Evolutionary conservation across 805 yeast species (phyloP).

Genomic region (Scheffersomyces stipitis): DNA sequence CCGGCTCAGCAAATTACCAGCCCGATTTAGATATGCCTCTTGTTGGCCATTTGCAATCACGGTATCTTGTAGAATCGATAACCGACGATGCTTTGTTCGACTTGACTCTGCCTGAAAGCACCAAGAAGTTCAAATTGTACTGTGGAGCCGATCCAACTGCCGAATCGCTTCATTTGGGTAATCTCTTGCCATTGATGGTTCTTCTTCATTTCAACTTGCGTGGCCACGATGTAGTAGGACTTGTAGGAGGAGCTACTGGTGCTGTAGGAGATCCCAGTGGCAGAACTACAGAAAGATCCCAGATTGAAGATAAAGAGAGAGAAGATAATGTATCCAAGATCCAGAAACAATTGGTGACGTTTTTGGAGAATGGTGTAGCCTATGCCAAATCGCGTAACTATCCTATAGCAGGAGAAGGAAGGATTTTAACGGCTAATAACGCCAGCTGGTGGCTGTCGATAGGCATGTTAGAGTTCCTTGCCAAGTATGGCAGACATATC

Average conservation of each 20-base stretch:
- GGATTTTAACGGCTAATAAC: constrained; percentile 57
- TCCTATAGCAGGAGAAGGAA: constrained; percentile 37
- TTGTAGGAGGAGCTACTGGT: constrained; percentile 96
- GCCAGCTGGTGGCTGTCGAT: constrained; percentile 83
- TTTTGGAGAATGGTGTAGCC: constrained; percentile 59
- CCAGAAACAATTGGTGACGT: constrained; percentile 56
- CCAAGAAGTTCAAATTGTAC: constrained; percentile 57
- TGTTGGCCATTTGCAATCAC: constrained; percentile 35
- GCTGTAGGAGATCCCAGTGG: constrained; percentile 97
- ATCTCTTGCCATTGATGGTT: constrained; percentile 82
- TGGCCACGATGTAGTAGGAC: constrained; percentile 81
- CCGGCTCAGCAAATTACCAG: constrained; percentile 15
- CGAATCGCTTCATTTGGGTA: constrained; percentile 83
- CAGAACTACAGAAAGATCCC: constrained; percentile 68
- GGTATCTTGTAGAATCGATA: constrained; percentile 38
- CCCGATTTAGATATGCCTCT: constrained; percentile 29
- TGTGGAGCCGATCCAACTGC: constrained; percentile 99
- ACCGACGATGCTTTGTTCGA: constrained; percentile 38
- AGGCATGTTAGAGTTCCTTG: constrained; percentile 73
- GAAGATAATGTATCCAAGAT: constrained; percentile 59
- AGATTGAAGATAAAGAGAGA: constrained; percentile 53
- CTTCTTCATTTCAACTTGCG: constrained; percentile 78
- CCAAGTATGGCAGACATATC: constrained; percentile 72
- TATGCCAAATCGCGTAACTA: constrained; percentile 57
- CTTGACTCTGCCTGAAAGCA: constrained; percentile 23